Evolutionary conservation across 225 moss, liverwort and hornwort species (phyloP), one percentile per base, ranked within the genome.

Genomic region (Rhytidiadelphus loreus): DNA sequence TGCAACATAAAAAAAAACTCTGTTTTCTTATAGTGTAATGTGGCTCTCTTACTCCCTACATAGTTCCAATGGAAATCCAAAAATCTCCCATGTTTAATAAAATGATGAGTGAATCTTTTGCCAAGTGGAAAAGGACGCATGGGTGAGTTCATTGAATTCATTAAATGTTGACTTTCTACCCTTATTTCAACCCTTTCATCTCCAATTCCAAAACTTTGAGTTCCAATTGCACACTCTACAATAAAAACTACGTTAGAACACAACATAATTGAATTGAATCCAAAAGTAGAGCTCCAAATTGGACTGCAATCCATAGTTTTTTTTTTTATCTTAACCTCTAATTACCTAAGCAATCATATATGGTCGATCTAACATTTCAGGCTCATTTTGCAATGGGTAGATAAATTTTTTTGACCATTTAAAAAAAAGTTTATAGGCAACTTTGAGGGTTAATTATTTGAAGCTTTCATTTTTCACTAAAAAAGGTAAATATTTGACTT

Each of bases 251-350:
- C 18, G 9, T 71, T 9, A 74, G 5, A 74, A 46, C 2, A 8
- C 32, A 32, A 74, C 4, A 30, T 18, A 18, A 73, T 7, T 18
- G 30, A 73, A 73, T 46, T 46, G 30, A 0, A 73, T 48, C 17
- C 16, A 74, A 48, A 48, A 32, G 4, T 48, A 74, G 2, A 32
- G 7, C 7, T 74, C 12, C 0, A 1, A 32, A 19, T 12, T 17
- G 2, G 19, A 2, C 0, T 74, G 30, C 6, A 46, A 0, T 30
- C 10, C 2, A 9, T 46, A 46, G 46, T 7, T 7, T 9, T 46
- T 46, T 46, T 46, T 46, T 46, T 46, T 46, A 7, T 46, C 7
- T 46, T 46, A 46, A 46, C 46, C 46, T 9, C 46, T 9, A 46
- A 46, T 9, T 46, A 9, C 46, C 7, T 46, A 46, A 46, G 7